These are phyloP conservation scores for Vigna reflexopilosa DNA, from an alignment of 306 rosid genomes.

Conservation along the genomic window DNA sequence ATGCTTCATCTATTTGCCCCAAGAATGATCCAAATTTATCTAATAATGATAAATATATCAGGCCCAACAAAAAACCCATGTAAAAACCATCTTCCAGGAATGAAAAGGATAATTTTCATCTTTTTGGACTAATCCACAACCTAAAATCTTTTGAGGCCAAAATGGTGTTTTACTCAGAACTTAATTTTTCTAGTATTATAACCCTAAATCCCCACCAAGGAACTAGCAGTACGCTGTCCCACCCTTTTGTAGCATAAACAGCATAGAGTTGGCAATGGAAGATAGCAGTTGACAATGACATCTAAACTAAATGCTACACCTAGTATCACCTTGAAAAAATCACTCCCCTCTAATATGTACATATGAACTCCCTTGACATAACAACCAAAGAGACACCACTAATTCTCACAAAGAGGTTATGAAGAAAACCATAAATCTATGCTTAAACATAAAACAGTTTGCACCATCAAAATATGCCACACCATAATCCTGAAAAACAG, in stretches of 20 bases:
- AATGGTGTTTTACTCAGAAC: neutral
- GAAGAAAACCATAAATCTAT: too few relatives aligned
- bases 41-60: neutral
- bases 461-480: too few relatives aligned
- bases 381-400: too few relatives aligned
- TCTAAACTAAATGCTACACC: neutral
- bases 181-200: neutral
- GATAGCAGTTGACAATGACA: neutral
- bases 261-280: neutral
- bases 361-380: too few relatives aligned
- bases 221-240: neutral
- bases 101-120: neutral
- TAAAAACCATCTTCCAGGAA: neutral
- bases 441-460: too few relatives aligned
- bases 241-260: neutral
- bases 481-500: too few relatives aligned
- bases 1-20: neutral
- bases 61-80: neutral
- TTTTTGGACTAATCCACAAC: neutral
- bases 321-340: too few relatives aligned
- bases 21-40: neutral
- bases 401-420: too few relatives aligned
- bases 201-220: slow-evolving; percentile 9
- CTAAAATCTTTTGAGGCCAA: neutral
- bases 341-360: too few relatives aligned